These are phyloP conservation scores for Capillidium rhysosporum DNA, from an alignment of 371 early-diverging fungal species.

Conservation along the genomic window DNA sequence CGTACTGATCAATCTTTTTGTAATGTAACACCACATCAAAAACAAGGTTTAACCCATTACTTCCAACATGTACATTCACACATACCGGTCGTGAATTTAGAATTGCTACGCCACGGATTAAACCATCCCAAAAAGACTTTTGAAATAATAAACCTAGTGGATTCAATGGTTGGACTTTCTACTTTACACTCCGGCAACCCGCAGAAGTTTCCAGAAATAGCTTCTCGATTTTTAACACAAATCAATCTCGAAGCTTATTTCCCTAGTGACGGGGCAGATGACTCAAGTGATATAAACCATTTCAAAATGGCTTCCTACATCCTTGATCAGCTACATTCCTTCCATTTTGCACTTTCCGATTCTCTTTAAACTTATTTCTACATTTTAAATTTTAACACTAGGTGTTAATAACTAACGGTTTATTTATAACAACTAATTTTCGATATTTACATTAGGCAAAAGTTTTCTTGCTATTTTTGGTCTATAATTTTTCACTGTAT, in stretches of 20 bases:
- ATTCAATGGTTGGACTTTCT: neutral
- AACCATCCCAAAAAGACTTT: neutral
- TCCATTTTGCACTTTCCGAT: neutral
- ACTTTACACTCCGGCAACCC: neutral
- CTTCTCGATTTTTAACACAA: neutral
- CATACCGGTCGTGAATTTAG: neutral
- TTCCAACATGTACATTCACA: neutral
- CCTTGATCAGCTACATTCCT: neutral
- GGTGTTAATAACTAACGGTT: too few relatives aligned
- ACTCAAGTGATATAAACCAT: neutral
- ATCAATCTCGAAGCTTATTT: neutral
- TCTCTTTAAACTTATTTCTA: too few relatives aligned
- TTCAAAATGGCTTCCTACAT: neutral
- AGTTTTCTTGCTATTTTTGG: too few relatives aligned
- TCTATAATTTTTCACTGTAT: too few relatives aligned
- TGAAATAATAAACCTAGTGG: neutral
- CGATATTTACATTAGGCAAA: too few relatives aligned
- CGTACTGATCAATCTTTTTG: too few relatives aligned
- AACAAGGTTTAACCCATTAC: neutral
- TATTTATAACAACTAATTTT: too few relatives aligned
- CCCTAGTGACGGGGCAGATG: neutral
- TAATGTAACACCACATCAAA: too few relatives aligned
- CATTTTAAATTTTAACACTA: too few relatives aligned
- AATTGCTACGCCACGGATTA: neutral
- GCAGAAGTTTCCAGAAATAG: neutral